A percentile compares a stretch with the other conserved stretches of the same genome.
Evolutionary conservation across 139 green algal genomes (phyloP).

Genomic region (Chara braunii): DNA sequence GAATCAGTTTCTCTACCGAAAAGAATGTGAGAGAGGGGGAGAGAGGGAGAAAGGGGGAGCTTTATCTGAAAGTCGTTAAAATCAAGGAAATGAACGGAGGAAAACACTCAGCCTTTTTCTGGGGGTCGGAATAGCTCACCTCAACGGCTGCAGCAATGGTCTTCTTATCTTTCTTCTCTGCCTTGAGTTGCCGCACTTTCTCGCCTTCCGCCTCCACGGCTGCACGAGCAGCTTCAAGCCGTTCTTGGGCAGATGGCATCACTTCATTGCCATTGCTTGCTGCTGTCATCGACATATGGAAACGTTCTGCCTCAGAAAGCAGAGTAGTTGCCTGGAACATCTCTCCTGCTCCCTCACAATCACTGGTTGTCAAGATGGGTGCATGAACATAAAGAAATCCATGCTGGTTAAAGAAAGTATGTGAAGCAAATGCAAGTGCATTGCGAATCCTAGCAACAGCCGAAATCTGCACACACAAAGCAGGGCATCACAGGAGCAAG

Average conservation of each 20-base stretch:
- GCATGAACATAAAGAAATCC: constrained; percentile 97
- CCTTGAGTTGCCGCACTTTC: constrained; percentile 43
- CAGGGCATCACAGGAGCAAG: too few species aligned
- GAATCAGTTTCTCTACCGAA: too few species aligned
- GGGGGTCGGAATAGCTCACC: too few species aligned
- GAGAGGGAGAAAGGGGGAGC: too few species aligned
- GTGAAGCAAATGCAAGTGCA: constrained; percentile 87
- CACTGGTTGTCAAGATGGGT: constrained; percentile 85
- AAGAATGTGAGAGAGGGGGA: too few species aligned
- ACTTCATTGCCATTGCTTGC: too few species aligned
- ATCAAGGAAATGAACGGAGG: too few species aligned
- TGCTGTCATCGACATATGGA: constrained; percentile 5
- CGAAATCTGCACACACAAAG: constrained; percentile 67
- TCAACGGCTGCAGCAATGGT: neutral
- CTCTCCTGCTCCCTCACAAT: constrained; percentile 96
- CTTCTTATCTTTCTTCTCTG: constrained; percentile 68
- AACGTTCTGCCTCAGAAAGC: constrained; percentile 41
- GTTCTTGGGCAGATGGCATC: constrained; percentile 25
- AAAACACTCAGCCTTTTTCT: too few species aligned
- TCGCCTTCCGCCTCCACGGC: constrained; percentile 38
- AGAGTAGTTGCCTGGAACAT: constrained; percentile 94
- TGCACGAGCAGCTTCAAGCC: constrained; percentile 47
- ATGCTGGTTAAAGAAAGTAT: constrained; percentile 87
- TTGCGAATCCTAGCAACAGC: constrained; percentile 90
- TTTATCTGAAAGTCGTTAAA: too few species aligned